A percentile compares a stretch with the other conserved stretches of the same genome.
phyloP scores from a whole-genome alignment of 257 asterid genomes.

The Voacanga thouarsii region DNA sequence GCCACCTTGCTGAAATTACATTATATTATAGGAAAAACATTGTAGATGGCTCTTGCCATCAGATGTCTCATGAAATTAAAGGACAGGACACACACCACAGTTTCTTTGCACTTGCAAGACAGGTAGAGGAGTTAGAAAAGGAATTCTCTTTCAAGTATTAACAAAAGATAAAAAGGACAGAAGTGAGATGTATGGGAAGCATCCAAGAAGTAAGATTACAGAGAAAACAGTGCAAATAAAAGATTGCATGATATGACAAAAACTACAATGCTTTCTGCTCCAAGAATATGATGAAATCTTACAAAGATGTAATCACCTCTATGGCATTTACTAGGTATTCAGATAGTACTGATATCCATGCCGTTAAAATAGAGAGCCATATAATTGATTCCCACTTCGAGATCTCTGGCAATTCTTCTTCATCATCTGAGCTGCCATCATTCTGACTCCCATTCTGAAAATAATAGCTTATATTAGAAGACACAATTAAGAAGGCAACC shows the following conservation, averaged over 20 bases:
- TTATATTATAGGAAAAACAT: background rate
- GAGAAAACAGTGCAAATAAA: background rate
- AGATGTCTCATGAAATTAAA: background rate
- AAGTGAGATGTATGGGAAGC: background rate
- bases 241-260: background rate
- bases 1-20: background rate
- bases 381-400: constrained; percentile 64
- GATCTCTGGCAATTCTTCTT: constrained; percentile 53
- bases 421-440: constrained; percentile 41
- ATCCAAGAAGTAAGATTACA: background rate
- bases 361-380: constrained; percentile 64
- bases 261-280: background rate
- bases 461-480: constrained; percentile 17
- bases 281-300: background rate
- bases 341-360: constrained; percentile 59
- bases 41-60: background rate
- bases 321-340: constrained; percentile 74
- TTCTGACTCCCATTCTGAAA: constrained; percentile 47
- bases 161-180: background rate
- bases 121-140: background rate
- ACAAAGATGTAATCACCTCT: constrained; percentile 41
- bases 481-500: constrained; percentile 9
- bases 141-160: background rate
- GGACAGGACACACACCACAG: background rate
- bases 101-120: background rate